Base-by-base conservation (phyloP, 2,329 filamentous ascomycete genomes). In the Talaromyces funiculosus region DNA sequence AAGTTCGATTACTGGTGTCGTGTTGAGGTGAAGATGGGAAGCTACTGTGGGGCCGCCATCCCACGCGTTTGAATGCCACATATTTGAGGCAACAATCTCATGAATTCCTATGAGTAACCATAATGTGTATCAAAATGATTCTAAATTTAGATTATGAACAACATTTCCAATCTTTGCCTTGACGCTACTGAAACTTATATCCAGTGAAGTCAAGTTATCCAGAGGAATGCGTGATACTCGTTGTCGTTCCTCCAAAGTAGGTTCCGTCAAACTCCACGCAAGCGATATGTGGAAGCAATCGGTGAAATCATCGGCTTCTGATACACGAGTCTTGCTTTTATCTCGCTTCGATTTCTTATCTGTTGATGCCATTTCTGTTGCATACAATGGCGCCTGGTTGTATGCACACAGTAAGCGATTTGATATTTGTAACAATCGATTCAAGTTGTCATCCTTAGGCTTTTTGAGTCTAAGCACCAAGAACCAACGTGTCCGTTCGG, bases 241-340 rank as follows among this genome's bases (percentile, higher is more conserved):
- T 54, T 72, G 64, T 16, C 69, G 67, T 14, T 82, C 68, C 35
- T 81, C 78, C 3, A 75, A 61, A 5, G 73, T 77, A 0, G 85
- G 86, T 43, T 77, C 71, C 9, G 79, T 73, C 63, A 93, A 80
- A 1, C 84, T 88, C 94, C 93, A 97, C 0, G 88, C 94, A 60
- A 99, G 85, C 49, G 92, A 96, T 62, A 97, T 78, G 74, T 99
- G 94, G 69, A 97, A 97, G 22, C 83, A 84, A 53, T 80, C 73
- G 4, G 81, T 81, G 58, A 73, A 72, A 66, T 85, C 80, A 20
- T 55, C 37, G 4, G 10, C 22, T 22, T 26, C 18, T 5, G 29
- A 3, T 14, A 33, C 35, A 68, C 59, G 7, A 67, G 35, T 22
- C 60, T 24, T 10, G 67, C 66, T 8, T 72, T 37, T 29, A 60